Evolutionary conservation across 208 protist genomes (phyloP).

Genomic region (Wallacemonas collosoma): DNA sequence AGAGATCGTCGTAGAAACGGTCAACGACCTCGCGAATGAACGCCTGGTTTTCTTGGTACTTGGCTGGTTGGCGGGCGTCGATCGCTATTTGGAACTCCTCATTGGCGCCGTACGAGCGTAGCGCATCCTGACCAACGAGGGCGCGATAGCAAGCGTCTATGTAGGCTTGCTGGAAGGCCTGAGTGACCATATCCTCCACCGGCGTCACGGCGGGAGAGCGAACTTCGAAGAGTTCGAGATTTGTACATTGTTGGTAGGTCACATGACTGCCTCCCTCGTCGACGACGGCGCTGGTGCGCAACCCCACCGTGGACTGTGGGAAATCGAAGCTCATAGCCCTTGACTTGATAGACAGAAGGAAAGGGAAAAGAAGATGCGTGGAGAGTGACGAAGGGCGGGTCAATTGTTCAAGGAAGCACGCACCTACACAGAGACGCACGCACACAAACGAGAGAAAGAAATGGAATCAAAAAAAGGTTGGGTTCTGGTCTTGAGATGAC

Average conservation of each 20-base stretch:
- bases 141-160: conserved; percentile 40
- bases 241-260: background rate
- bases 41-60: conserved; percentile 34
- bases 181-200: conserved; percentile 35
- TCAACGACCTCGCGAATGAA: conserved; percentile 36
- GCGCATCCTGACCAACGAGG: conserved; percentile 31
- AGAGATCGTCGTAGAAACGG: conserved; percentile 41
- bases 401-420: no score
- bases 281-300: background rate
- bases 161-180: conserved; percentile 42
- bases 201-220: conserved; percentile 31
- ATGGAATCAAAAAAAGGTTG: no score
- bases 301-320: background rate
- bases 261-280: background rate
- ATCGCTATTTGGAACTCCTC: conserved; percentile 44
- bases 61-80: conserved; percentile 29
- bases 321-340: background rate
- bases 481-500: no score
- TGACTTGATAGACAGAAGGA: conserved; percentile 24
- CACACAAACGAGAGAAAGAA: background rate
- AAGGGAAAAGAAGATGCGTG: background rate
- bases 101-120: conserved; percentile 35
- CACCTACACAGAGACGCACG: background rate
- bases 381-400: no score
- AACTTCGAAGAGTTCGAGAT: conserved; percentile 30